phyloP scores from a whole-genome alignment of 768 basidiomycete genomes.

The Lyophyllum decastes region DNA sequence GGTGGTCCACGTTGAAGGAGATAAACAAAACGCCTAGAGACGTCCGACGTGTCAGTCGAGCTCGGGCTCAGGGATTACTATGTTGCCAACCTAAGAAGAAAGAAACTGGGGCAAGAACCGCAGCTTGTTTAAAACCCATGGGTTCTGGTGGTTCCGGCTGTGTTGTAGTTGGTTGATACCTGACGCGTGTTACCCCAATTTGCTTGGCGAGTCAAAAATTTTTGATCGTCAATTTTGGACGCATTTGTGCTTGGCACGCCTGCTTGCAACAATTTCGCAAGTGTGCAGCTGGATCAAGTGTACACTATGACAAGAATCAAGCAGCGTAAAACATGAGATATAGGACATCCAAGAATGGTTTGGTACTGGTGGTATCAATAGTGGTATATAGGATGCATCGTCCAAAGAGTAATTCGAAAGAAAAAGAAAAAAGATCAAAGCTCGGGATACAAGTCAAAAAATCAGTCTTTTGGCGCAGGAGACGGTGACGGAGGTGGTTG shows the following conservation, averaged over 20 bases:
- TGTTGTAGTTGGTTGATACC: slow-evolving; percentile 7
- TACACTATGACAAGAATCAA: slow-evolving; percentile 11
- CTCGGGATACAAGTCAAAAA: not conserved
- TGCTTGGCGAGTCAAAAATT: slow-evolving; percentile 11
- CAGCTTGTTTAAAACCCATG: slow-evolving; percentile 91
- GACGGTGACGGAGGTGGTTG: slow-evolving; percentile 25
- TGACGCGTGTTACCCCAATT: not conserved
- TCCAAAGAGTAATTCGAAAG: slow-evolving; percentile 8
- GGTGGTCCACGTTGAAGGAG: slow-evolving; percentile 86
- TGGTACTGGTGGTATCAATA: slow-evolving; percentile 13
- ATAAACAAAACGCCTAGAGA: slow-evolving; percentile 75
- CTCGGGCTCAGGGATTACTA: slow-evolving; percentile 13
- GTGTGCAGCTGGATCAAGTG: not conserved
- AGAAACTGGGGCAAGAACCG: slow-evolving; percentile 83
- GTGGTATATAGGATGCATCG: slow-evolving; percentile 17
- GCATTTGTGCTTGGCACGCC: slow-evolving; percentile 16
- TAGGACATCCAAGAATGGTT: slow-evolving; percentile 7
- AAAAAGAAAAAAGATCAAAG: slow-evolving; percentile 8
- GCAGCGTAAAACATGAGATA: slow-evolving; percentile 14
- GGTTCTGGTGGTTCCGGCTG: slow-evolving; percentile 9
- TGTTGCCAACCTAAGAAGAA: slow-evolving; percentile 80
- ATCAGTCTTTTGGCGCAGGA: slow-evolving; percentile 21
- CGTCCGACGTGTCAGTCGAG: not conserved
- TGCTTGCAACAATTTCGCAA: not conserved
- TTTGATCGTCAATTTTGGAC: slow-evolving; percentile 42